Evolutionary conservation across 176 grass and related monocot genomes (phyloP).

Genomic region (Hsuehochloa calcarea): DNA sequence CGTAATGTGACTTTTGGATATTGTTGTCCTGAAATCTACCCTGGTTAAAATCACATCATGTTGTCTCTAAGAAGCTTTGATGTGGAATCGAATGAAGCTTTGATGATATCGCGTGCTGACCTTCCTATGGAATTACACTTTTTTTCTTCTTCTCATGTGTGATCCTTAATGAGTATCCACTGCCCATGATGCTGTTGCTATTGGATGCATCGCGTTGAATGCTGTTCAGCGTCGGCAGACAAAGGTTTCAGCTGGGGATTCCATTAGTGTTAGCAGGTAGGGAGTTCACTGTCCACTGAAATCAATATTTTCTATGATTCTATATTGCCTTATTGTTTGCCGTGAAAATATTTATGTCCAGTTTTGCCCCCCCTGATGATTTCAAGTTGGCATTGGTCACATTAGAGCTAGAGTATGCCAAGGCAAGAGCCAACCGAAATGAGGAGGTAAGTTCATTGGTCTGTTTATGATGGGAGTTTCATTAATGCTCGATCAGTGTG

Average conservation of each 20-base stretch:
- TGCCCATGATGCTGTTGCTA: slow-evolving; percentile 63
- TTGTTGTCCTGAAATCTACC: not conserved
- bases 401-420: slow-evolving; percentile 76
- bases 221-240: slow-evolving; percentile 89
- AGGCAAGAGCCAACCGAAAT: slow-evolving; percentile 55
- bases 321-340: not conserved
- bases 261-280: slow-evolving; percentile 72
- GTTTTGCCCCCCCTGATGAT: slow-evolving; percentile 77
- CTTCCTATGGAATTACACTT: not conserved
- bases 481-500: slow-evolving; percentile 7
- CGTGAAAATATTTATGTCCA: slow-evolving; percentile 36
- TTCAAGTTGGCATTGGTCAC: slow-evolving; percentile 83
- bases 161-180: slow-evolving; percentile 70
- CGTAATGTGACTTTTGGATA: not conserved
- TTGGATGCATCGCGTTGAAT: slow-evolving; percentile 75
- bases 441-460: slow-evolving; percentile 55
- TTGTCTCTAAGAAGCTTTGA: not conserved
- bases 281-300: slow-evolving; percentile 7
- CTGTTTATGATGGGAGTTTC: slow-evolving; percentile 1
- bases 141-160: slow-evolving; percentile 11
- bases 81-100: not conserved
- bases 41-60: not conserved
- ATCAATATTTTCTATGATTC: slow-evolving; percentile 7
- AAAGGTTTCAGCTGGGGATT: slow-evolving; percentile 90
- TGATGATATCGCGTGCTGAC: not conserved